Base-by-base conservation (phyloP, 2,329 filamentous ascomycete species). In the Penicillium expansum region DNA sequence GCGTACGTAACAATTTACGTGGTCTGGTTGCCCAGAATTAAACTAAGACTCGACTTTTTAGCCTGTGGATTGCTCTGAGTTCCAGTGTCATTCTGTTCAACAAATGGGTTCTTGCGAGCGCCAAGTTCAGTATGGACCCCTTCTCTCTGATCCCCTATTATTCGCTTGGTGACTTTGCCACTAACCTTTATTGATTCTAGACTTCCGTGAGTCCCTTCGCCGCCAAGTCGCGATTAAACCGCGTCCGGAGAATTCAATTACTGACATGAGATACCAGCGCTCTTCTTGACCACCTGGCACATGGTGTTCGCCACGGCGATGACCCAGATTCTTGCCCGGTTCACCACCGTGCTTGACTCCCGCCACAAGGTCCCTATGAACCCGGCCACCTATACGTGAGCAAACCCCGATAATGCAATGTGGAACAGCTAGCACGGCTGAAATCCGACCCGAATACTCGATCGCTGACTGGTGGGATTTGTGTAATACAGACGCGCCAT, bases 81-180 rank as follows among this genome's bases (percentile, higher is more conserved):
- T 96, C 91, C 29, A 91, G 88, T 67, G 91, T 97, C 72, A 97
- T 97, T 75, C 83, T 97, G 59, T 97, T 97, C 87, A 97, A 97
- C 86, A 97, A 97, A 85, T 96, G 90, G 87, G 91, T 97, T 71
- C 83, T 97, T 60, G 86, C 91, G 67, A 91, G 87, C 27, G 83
- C 89, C 59, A 83, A 90, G 62, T 97, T 97, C 81, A 84, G 88
- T 91, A 83, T 80, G 87, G 14, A 24, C 7, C 13, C 29, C 38
- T 44, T 22, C 38, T 32, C 6, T 48, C 43, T 20, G 13, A 14
- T 30, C 32, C 20, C 29, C 14, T 14, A 22, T 27, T 32, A 39
- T 35, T 41, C 5, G 7, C 44, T 45, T 48, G 20, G 38, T n/a
- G 47, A 35, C 18, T 38, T 24, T 35, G 14, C 38, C 9, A 42